Evolutionary conservation across 345 rosid genomes (phyloP), one percentile per base, ranked within the genome.

Genomic region (Murraya paniculata): DNA sequence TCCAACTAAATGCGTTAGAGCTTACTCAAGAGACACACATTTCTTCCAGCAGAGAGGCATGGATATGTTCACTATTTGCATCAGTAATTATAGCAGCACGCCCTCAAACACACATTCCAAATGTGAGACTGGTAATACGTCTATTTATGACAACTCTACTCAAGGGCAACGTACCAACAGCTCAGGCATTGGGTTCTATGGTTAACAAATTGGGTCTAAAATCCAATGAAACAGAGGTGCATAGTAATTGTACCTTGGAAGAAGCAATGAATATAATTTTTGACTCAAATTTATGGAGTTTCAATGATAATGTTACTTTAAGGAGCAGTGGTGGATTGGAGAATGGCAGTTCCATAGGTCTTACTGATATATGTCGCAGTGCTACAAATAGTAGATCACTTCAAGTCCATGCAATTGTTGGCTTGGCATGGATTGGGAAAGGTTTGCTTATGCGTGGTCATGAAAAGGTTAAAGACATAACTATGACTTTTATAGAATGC

Each of bases 351-450:
- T 88, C 86, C 72, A 76, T 76, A 35, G 38, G 58, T 73, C 71
- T 85, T 73, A 27, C 74, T 74, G 79, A 84, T 77, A 74, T 88
- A 76, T 82, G 84, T 75, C 85, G 76, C 48, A 84, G 86, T 81
- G 82, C 79, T 58, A 78, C 71, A 68, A 86, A 78, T 69, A 65
- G 74, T 82, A 76, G 39, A 76, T 80, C 73, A 69, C 86, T 88
- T 85, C 94, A 87, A 81, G 82, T 71, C 76, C 88, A 80, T 83
- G 92, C 91, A 64, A 86, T 94, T 65, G 72, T 81, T 73, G 99
- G 97, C 77, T 81, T 93, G 81, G 93, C 97, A 68, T 96, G 99
- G 99, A 89, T 94, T 72, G 98, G 95, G 60, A 96, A 96, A 85
- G 99, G 97, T 71, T 84, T 96, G 83, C 91, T 96, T 75, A 88